Conservation (phyloP, 495 filamentous ascomycete genomes). For the Aspergillus steynii region DNA sequence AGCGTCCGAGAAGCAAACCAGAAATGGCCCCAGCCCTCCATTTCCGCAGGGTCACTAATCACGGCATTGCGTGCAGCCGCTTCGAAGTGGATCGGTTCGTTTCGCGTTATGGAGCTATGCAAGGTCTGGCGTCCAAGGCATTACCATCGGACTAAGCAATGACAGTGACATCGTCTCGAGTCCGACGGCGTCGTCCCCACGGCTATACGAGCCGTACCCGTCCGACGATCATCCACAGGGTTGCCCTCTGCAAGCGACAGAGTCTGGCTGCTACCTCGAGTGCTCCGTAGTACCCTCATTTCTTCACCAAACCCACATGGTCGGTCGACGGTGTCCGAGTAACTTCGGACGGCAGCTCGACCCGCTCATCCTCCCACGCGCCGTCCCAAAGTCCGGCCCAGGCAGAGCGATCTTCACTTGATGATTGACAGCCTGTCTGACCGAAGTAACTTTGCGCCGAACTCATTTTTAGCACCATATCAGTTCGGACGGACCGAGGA, state of each 20-base stretch:
- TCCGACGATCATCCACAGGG: neutral
- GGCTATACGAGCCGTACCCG: neutral
- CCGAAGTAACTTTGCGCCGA: neutral
- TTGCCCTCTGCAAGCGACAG: neutral
- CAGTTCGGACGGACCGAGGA: neutral
- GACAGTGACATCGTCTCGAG: neutral
- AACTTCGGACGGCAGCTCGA: neutral
- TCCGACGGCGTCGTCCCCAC: neutral
- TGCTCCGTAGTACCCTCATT: neutral
- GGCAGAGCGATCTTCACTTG: neutral
- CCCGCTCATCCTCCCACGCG: neutral
- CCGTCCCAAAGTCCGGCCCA: neutral
- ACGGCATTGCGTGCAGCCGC: slow-evolving; percentile 23
- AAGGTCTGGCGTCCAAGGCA: slow-evolving; percentile 2
- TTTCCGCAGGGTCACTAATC: slow-evolving; percentile 10
- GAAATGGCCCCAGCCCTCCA: slow-evolving; percentile 10
- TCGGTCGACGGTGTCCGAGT: neutral
- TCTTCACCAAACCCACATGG: neutral
- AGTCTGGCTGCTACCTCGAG: neutral
- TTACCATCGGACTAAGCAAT: neutral
- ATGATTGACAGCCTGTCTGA: neutral
- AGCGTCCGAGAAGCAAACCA: slow-evolving; percentile 18
- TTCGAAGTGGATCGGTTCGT: slow-evolving; percentile 16
- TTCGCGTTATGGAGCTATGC: slow-evolving; percentile 7
- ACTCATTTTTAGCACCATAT: neutral